Evolutionary conservation across 768 basidiomycete species (phyloP).

Genomic region (Mycena latifolia): DNA sequence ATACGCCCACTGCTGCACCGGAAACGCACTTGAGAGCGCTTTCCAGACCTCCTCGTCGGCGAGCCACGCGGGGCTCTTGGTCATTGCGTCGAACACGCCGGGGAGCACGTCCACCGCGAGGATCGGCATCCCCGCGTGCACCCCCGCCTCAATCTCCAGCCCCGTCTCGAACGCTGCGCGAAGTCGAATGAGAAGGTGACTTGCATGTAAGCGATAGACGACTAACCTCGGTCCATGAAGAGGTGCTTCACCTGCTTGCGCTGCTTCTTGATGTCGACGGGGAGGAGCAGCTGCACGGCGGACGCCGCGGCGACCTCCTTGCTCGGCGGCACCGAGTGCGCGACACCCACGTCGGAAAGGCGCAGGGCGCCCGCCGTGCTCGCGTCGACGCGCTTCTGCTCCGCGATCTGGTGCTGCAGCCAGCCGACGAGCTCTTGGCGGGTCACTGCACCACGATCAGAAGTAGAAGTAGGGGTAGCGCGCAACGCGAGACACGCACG

Average conservation of each 20-base stretch:
- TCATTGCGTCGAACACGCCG: constrained; percentile 72
- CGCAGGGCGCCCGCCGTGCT: constrained; percentile 69
- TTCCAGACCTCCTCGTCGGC: constrained; percentile 85
- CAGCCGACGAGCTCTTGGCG: constrained; percentile 79
- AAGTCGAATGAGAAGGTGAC: background rate
- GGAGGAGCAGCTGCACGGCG: constrained; percentile 75
- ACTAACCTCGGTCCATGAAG: constrained; percentile 74
- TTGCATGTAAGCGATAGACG: constrained; percentile 3
- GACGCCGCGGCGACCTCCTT: constrained; percentile 53
- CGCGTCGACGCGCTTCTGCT: constrained; percentile 82
- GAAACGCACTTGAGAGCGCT: constrained; percentile 64
- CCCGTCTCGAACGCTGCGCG: constrained; percentile 72
- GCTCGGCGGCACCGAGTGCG: constrained; percentile 45
- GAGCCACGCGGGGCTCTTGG: constrained; percentile 70
- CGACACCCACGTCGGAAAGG: constrained; percentile 51
- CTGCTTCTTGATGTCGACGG: constrained; percentile 79
- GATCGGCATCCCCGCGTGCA: constrained; percentile 72
- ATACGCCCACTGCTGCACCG: constrained; percentile 69
- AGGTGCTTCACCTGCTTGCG: constrained; percentile 79
- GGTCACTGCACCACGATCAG: constrained; percentile 48
- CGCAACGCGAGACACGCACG: constrained; percentile 52
- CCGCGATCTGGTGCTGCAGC: constrained; percentile 82
- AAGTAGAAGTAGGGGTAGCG: background rate
- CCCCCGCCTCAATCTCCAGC: constrained; percentile 66
- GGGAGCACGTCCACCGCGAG: constrained; percentile 80